phyloP scores from a whole-genome alignment of 192 early-diverging fungal species.

The Kickxella alabastrina region DNA sequence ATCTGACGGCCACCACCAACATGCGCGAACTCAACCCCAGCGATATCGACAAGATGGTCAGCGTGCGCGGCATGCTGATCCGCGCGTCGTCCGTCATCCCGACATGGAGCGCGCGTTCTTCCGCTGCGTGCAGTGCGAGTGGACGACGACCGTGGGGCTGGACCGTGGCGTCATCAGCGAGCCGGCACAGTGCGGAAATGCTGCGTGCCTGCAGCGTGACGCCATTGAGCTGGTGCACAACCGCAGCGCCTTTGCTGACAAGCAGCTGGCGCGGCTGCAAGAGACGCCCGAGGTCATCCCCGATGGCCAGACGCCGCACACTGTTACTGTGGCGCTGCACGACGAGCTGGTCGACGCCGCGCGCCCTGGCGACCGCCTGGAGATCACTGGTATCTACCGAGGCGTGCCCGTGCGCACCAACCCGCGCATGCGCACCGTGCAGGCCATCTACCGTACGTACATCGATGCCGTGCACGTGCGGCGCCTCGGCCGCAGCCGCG shows the following conservation, averaged over 20 bases:
- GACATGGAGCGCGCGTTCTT: constrained; percentile 95
- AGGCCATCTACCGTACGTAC: constrained; percentile 90
- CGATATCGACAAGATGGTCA: constrained; percentile 96
- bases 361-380: constrained; percentile 90
- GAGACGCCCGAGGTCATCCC: constrained; percentile 93
- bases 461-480: constrained; percentile 94
- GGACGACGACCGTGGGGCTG: constrained; percentile 67
- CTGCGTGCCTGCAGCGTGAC: constrained; percentile 75
- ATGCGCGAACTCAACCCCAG: constrained; percentile 93
- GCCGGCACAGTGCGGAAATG: constrained; percentile 75
- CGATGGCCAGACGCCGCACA: constrained; percentile 98
- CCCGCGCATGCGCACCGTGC: constrained; percentile 80
- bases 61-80: constrained; percentile 91
- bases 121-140: constrained; percentile 87
- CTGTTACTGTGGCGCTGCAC: constrained; percentile 83
- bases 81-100: constrained; percentile 85
- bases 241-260: constrained; percentile 88
- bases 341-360: constrained; percentile 91
- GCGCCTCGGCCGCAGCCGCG: constrained; percentile 68
- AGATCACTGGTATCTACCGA: constrained; percentile 93
- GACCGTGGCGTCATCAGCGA: constrained; percentile 88
- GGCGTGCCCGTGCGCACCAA: constrained; percentile 89
- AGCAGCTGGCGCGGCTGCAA: constrained; percentile 89
- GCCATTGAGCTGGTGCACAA: constrained; percentile 91
- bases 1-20: constrained; percentile 71